Percentiles rank a stretch among this genome's conserved stretches.
Evolutionary conservation across 495 filamentous ascomycete species (phyloP).

Genomic region (Aspergillus nanangensis): DNA sequence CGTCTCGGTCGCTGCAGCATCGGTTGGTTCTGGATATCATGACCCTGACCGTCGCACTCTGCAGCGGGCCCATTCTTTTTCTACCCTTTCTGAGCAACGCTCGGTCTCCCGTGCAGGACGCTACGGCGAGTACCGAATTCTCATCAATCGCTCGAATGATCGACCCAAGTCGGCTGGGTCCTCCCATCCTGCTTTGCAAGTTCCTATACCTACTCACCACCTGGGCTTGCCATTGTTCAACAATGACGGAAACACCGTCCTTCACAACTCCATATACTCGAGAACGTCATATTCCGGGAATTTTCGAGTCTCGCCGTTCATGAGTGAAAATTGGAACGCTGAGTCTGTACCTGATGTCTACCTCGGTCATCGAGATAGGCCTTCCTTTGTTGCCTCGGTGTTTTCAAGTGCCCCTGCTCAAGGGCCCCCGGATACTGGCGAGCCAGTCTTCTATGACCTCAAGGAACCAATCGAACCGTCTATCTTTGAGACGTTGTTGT

Average conservation of each 20-base stretch:
- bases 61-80: slow-evolving; percentile 59
- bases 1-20: slow-evolving; percentile 23
- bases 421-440: slow-evolving; percentile 24
- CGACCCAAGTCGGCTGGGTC: slow-evolving; percentile 61
- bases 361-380: slow-evolving; percentile 21
- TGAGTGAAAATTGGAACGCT: slow-evolving; percentile 21
- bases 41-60: slow-evolving; percentile 27
- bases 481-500: slow-evolving; percentile 79
- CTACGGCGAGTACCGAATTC: slow-evolving; percentile 69
- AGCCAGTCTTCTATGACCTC: slow-evolving; percentile 40
- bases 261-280: slow-evolving; percentile 70
- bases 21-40: slow-evolving; percentile 22
- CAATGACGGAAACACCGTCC: slow-evolving; percentile 67
- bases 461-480: slow-evolving; percentile 45
- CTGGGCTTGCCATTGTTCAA: slow-evolving; percentile 83
- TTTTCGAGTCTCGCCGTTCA: slow-evolving; percentile 43
- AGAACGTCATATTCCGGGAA: slow-evolving; percentile 49
- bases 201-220: slow-evolving; percentile 82
- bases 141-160: slow-evolving; percentile 73
- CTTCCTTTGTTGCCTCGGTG: slow-evolving; percentile 37
- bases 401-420: slow-evolving; percentile 44
- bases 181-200: slow-evolving; percentile 58
- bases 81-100: slow-evolving; percentile 52
- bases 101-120: slow-evolving; percentile 27
- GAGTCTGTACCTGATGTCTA: slow-evolving; percentile 18